Percentiles rank a stretch among this genome's conserved stretches.
Evolutionary conservation across 441 rosid species (phyloP).

Genomic region (Metrosideros polymorpha): DNA sequence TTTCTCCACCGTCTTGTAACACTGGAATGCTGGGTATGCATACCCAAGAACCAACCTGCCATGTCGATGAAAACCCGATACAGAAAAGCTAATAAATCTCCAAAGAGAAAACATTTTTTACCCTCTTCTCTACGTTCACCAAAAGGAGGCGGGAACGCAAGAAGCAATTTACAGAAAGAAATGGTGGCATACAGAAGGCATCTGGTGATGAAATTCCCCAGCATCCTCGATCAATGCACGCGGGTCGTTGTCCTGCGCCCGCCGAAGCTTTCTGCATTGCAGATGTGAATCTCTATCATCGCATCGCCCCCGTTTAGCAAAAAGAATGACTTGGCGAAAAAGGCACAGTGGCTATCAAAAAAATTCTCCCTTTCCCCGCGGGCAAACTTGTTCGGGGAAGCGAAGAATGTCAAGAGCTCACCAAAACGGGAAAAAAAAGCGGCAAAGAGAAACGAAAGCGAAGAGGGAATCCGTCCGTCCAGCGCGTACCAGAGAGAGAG

Average conservation of each 20-base stretch:
- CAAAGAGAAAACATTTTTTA: not conserved
- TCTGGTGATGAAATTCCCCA: conserved; percentile 51
- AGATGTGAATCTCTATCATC: not conserved
- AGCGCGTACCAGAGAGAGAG: not conserved
- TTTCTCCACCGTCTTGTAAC: conserved; percentile 67
- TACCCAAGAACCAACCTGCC: conserved; percentile 64
- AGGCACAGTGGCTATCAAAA: not conserved
- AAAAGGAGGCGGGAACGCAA: not conserved
- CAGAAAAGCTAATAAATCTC: not conserved
- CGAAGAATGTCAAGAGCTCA: not conserved
- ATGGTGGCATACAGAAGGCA: conserved; percentile 27
- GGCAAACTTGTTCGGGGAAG: not conserved
- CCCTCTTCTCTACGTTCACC: not conserved
- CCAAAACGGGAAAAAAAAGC: not conserved
- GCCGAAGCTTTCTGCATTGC: not conserved
- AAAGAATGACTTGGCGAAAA: not conserved
- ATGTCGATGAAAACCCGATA: not conserved
- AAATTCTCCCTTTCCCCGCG: not conserved
- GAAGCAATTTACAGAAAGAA: not conserved
- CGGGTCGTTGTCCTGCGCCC: not conserved
- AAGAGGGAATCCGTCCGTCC: not conserved
- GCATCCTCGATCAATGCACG: conserved; percentile 22
- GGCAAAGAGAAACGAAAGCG: not conserved
- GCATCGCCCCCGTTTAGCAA: not conserved
- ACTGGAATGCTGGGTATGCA: conserved; percentile 76